Evolutionary conservation across 2,329 filamentous ascomycete genomes (phyloP).

Genomic region (Trichoderma atrobrunneum): DNA sequence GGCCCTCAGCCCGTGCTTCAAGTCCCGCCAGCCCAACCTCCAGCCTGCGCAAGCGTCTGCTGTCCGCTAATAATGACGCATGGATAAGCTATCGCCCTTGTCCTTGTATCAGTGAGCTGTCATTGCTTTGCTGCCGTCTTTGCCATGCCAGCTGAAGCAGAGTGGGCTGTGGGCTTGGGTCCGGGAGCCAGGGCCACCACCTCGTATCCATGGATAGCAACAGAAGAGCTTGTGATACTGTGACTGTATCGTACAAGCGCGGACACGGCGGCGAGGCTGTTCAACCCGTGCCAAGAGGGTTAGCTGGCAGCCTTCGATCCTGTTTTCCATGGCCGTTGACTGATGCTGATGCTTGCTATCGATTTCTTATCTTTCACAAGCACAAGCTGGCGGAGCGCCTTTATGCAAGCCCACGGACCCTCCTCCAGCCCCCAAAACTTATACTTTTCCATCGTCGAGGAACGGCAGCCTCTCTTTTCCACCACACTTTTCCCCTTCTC

Average conservation of each 20-base stretch:
- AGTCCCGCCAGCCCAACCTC: neutral
- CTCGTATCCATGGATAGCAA: slow-evolving; percentile 21
- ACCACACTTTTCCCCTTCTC: slow-evolving; percentile 3
- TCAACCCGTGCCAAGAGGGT: neutral
- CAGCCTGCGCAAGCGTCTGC: slow-evolving; percentile 8
- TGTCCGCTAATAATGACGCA: slow-evolving; percentile 17
- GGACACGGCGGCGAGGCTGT: neutral
- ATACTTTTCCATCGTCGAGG: slow-evolving; percentile 19
- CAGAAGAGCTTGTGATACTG: neutral
- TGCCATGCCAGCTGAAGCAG: slow-evolving; percentile 13
- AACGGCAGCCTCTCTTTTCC: slow-evolving; percentile 6
- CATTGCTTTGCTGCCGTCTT: slow-evolving; percentile 15
- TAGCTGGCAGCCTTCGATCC: neutral
- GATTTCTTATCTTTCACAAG: neutral
- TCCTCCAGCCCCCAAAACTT: slow-evolving; percentile 18
- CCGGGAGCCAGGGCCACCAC: neutral
- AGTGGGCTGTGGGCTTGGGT: neutral
- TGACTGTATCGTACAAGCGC: neutral
- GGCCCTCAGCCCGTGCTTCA: neutral
- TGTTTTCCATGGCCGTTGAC: neutral
- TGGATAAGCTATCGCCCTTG: slow-evolving; percentile 16
- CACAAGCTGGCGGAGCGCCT: neutral
- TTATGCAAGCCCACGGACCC: slow-evolving; percentile 13
- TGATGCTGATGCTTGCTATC: neutral
- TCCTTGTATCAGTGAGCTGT: slow-evolving; percentile 17